These are phyloP conservation scores for Furcasterigmium sp. DNA, from an alignment of 2,329 filamentous ascomycete genomes.

Conservation along the genomic window DNA sequence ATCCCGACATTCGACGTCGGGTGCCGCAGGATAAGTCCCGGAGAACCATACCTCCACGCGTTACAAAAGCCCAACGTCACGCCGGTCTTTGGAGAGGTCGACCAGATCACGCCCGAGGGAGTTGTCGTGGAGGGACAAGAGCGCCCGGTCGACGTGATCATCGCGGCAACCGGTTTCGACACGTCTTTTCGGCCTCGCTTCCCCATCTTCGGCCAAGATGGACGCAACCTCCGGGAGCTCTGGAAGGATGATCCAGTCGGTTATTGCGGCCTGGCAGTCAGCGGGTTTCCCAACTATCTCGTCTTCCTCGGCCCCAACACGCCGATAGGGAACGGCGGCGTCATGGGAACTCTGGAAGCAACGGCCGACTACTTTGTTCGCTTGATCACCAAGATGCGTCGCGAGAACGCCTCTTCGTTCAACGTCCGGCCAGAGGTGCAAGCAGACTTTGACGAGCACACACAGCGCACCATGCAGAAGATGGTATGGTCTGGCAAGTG, in stretches of 20 bases:
- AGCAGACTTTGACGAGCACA: slow-evolving; percentile 38
- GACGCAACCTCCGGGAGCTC: slow-evolving; percentile 18
- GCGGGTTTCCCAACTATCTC: slow-evolving; percentile 20
- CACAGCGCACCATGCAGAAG: slow-evolving; percentile 39
- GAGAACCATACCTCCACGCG: slow-evolving; percentile 11
- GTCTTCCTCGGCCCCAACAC: slow-evolving; percentile 33
- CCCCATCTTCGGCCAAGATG: slow-evolving; percentile 37
- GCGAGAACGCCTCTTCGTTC: neutral
- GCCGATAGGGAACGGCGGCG: slow-evolving; percentile 29
- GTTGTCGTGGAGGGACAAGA: slow-evolving; percentile 6
- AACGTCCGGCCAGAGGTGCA: neutral
- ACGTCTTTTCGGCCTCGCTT: slow-evolving; percentile 25
- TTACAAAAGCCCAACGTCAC: slow-evolving; percentile 17
- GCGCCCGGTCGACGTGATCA: slow-evolving; percentile 3
- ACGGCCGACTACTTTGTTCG: slow-evolving; percentile 33
- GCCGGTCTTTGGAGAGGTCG: slow-evolving; percentile 12
- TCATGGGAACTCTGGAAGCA: slow-evolving; percentile 36
- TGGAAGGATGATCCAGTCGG: slow-evolving; percentile 20
- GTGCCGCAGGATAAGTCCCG: slow-evolving; percentile 16
- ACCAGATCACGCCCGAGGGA: slow-evolving; percentile 4
- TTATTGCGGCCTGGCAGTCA: slow-evolving; percentile 22
- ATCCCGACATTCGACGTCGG: slow-evolving; percentile 11
- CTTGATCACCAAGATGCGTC: neutral
- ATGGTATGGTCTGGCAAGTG: slow-evolving; percentile 44
- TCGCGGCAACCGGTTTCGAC: slow-evolving; percentile 17